phyloP scores from a whole-genome alignment of 352 stramenopile species.

The Phytophthora podocarpi region DNA sequence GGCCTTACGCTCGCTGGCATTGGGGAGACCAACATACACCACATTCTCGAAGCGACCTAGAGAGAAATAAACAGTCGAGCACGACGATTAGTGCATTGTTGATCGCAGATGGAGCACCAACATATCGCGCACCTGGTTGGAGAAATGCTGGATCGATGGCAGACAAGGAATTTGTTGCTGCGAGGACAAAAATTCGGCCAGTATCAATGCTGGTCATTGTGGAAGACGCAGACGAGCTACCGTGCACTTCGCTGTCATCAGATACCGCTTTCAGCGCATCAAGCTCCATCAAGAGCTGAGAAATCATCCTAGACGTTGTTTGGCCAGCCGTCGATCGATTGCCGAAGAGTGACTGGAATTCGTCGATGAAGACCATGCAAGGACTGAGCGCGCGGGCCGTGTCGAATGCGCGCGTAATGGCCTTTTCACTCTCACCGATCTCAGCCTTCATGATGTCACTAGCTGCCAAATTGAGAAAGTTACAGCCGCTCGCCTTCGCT shows the following conservation, averaged over 20 bases:
- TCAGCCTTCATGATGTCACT: conserved; percentile 85
- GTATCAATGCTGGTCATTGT: conserved; percentile 14
- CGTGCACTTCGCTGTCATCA: conserved; percentile 44
- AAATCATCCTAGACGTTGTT: conserved; percentile 87
- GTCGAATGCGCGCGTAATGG: conserved; percentile 72
- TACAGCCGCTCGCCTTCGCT: conserved; percentile 78
- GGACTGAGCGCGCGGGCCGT: conserved; percentile 74
- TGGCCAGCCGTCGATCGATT: conserved; percentile 75
- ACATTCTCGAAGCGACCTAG: conserved; percentile 86
- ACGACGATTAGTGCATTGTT: background rate
- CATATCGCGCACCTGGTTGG: conserved; percentile 58
- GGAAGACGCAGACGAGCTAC: background rate
- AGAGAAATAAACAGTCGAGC: background rate
- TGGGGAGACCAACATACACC: conserved; percentile 73
- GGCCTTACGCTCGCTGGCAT: conserved; percentile 48
- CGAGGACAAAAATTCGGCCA: conserved; percentile 79
- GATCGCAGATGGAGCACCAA: background rate
- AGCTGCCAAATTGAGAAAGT: conserved; percentile 80
- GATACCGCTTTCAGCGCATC: conserved; percentile 67
- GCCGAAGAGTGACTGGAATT: conserved; percentile 88
- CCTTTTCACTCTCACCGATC: conserved; percentile 87
- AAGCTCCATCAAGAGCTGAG: conserved; percentile 84
- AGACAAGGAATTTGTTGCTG: conserved; percentile 75
- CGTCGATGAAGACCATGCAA: conserved; percentile 89
- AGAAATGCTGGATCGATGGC: conserved; percentile 85